These are phyloP conservation scores for Viola odorata DNA, from an alignment of 345 rosid species.

Conservation along the genomic window DNA sequence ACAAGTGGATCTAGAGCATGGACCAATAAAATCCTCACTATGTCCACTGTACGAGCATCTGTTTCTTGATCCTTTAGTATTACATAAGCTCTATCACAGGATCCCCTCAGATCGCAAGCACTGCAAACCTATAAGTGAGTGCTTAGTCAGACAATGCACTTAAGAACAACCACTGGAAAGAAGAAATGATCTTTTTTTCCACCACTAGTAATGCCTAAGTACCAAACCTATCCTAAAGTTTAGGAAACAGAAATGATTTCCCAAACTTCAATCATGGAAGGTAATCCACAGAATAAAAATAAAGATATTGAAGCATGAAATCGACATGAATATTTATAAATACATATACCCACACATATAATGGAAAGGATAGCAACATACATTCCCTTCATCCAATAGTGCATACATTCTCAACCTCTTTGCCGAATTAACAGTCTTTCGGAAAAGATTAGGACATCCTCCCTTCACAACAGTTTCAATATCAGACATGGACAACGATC, in stretches of 20 bases:
- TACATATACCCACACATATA: too few species aligned
- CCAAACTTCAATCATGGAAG: background rate
- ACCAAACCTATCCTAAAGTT: too few species aligned
- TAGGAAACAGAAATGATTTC: background rate
- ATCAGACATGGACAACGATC: slow-evolving; percentile 54
- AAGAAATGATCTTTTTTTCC: background rate
- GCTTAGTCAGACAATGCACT: slow-evolving; percentile 7
- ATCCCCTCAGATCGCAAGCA: slow-evolving; percentile 67
- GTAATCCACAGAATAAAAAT: background rate
- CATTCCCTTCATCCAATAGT: slow-evolving; percentile 76
- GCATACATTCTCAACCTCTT: slow-evolving; percentile 76
- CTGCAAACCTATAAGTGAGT: slow-evolving; percentile 59
- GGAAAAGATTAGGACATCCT: slow-evolving; percentile 81
- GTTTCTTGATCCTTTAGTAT: slow-evolving; percentile 59
- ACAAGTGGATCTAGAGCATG: slow-evolving; percentile 73
- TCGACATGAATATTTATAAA: background rate
- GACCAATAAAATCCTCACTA: slow-evolving; percentile 58
- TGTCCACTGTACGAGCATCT: slow-evolving; percentile 77
- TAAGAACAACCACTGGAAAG: background rate
- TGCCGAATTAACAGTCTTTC: slow-evolving; percentile 73
- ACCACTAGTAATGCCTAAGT: background rate
- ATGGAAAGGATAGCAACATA: slow-evolving; percentile 26
- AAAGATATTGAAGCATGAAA: background rate
- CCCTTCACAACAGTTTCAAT: slow-evolving; percentile 57
- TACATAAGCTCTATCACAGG: slow-evolving; percentile 91